phyloP scores from a whole-genome alignment of 768 basidiomycete genomes.

The Paxillus involutus region DNA sequence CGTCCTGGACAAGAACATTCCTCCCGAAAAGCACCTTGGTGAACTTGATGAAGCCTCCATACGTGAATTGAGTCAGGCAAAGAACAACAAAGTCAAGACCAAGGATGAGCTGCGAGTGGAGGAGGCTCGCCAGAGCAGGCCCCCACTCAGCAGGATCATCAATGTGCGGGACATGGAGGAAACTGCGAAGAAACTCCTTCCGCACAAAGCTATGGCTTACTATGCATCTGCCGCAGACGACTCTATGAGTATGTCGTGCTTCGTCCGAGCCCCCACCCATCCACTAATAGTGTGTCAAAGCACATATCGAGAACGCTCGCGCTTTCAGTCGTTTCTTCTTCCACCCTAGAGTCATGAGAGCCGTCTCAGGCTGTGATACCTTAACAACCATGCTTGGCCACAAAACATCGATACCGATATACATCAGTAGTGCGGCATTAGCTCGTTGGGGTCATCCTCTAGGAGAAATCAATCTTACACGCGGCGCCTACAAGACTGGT shows the following conservation, averaged over 20 bases:
- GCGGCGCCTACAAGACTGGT: slow-evolving; percentile 59
- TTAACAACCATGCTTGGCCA: slow-evolving; percentile 76
- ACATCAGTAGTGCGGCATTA: slow-evolving; percentile 79
- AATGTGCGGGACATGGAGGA: slow-evolving; percentile 82
- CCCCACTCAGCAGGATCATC: slow-evolving; percentile 67
- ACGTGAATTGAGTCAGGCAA: slow-evolving; percentile 34
- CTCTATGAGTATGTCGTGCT: slow-evolving; percentile 58
- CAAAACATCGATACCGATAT: slow-evolving; percentile 73
- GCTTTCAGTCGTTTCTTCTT: slow-evolving; percentile 90
- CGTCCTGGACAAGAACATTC: slow-evolving; percentile 71
- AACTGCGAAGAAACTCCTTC: slow-evolving; percentile 71
- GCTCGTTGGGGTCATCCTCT: slow-evolving; percentile 84
- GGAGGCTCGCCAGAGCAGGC: slow-evolving; percentile 56
- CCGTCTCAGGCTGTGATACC: slow-evolving; percentile 62
- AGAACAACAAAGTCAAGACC: slow-evolving; percentile 49
- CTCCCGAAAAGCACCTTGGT: slow-evolving; percentile 72
- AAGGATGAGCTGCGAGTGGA: slow-evolving; percentile 72
- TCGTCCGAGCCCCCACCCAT: slow-evolving; percentile 14
- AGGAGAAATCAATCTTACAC: slow-evolving; percentile 82
- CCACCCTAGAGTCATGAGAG: slow-evolving; percentile 74
- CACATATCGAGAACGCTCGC: slow-evolving; percentile 64
- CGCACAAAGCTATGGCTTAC: slow-evolving; percentile 76
- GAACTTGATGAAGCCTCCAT: slow-evolving; percentile 50
- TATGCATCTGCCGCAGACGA: slow-evolving; percentile 89
- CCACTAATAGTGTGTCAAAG: slow-evolving; percentile 33